phyloP scores from a whole-genome alignment of 192 early-diverging fungal genomes.

The Coemansia sp. region DNA sequence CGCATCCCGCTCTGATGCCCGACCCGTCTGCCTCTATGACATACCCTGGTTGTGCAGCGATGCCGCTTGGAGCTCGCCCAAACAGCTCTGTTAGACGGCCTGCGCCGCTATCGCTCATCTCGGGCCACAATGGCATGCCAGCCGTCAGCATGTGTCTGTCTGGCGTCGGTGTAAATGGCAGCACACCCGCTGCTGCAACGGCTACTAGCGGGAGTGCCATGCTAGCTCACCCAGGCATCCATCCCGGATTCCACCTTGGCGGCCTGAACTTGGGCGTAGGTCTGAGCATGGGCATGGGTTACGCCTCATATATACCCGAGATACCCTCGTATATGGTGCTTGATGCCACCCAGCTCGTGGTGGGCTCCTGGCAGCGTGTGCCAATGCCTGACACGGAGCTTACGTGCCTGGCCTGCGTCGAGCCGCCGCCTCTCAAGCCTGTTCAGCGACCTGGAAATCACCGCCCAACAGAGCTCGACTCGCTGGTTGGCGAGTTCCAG shows the following conservation, averaged over 20 bases:
- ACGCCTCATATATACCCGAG: slow-evolving; percentile 34
- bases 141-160: background rate
- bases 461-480: slow-evolving; percentile 50
- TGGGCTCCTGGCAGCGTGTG: slow-evolving; percentile 49
- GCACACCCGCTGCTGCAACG: background rate
- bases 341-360: slow-evolving; percentile 33
- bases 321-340: slow-evolving; percentile 49
- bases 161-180: background rate
- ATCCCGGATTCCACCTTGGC: background rate
- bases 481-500: slow-evolving; percentile 51
- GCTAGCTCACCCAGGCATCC: background rate
- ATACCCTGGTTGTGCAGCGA: slow-evolving; percentile 4
- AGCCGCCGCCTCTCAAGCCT: slow-evolving; percentile 45
- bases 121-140: slow-evolving; percentile 7
- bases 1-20: background rate
- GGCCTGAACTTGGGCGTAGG: slow-evolving; percentile 8
- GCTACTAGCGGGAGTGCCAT: background rate
- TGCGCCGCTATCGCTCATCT: slow-evolving; percentile 29
- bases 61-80: background rate
- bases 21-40: background rate
- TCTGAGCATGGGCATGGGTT: slow-evolving; percentile 16
- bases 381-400: slow-evolving; percentile 46
- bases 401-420: slow-evolving; percentile 45
- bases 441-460: slow-evolving; percentile 54
- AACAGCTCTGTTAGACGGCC: slow-evolving; percentile 21